Base-by-base conservation (phyloP, 495 filamentous ascomycete genomes). In the Zalerion maritima region DNA sequence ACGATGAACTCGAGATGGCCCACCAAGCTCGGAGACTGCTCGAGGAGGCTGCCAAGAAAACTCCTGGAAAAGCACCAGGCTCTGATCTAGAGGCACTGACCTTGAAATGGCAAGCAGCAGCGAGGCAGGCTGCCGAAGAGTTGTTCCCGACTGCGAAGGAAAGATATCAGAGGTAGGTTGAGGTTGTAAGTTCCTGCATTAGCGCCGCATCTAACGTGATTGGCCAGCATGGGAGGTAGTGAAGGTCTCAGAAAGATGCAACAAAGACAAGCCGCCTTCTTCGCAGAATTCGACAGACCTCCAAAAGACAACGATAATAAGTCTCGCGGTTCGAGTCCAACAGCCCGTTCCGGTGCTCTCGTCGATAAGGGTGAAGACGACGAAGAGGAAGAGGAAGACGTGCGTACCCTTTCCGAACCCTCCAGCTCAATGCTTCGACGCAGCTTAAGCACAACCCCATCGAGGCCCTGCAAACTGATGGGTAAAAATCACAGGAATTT, bases 401-500 rank as follows among this genome's bases (percentile, higher is more conserved):
- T 43, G 13, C 42, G 46, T 36, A 41, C 49, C 6, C 42, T 52
- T 20, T 45, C 37, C 33, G 31, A 31, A n/a, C n/a, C 22, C 17
- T 41, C 15, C 40, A 50, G 18, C 27, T 24, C 3, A 39, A 44
- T 34, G 42, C 37, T 6, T 39, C 40, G 21, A 50, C 40, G 18
- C 36, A 42, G 20, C 41, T 38, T 22, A 37, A 40, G 3, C 43
- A 51, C 21, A 38, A 48, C 18, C 34, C 14, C 6, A 42, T 11
- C 29, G 18, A 29, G 13, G 3, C 9, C 6, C 7, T 26, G 13
- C 22, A 38, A 29, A 49, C 22, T 7, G 18, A 50, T 39, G 34
- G 29, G n/a, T n/a, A n/a, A n/a, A n/a, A n/a, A n/a, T n/a, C n/a
- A n/a, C 26, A 70, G 67, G 62, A 60, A 6, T 80, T 81, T 41